phyloP scores from a whole-genome alignment of 805 yeast genomes.

The Monosporozyma servazzii region DNA sequence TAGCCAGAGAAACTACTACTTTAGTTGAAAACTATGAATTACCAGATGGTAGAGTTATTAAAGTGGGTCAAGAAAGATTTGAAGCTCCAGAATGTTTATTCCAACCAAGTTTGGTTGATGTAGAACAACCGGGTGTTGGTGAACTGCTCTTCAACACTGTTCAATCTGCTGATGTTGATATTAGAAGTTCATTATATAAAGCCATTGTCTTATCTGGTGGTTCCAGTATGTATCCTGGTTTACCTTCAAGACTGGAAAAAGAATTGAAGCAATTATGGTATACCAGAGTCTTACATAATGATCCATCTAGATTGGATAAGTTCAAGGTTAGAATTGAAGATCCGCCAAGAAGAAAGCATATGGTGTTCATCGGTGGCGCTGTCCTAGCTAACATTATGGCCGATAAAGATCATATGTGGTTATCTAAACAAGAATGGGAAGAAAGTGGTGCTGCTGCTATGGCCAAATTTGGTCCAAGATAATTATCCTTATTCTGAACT shows the following conservation, averaged over 20 bases:
- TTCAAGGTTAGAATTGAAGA: conserved; percentile 96
- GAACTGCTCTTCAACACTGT: conserved; percentile 86
- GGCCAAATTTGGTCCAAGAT: conserved; percentile 87
- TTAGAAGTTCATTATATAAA: conserved; percentile 77
- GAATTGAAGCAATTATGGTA: conserved; percentile 96
- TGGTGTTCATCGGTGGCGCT: conserved; percentile 98
- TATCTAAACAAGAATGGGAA: conserved; percentile 92
- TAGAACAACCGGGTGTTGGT: conserved; percentile 95
- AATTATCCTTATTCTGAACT: conserved; percentile 9
- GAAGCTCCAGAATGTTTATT: conserved; percentile 66
- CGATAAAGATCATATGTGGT: conserved; percentile 98
- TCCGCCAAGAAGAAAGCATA: conserved; percentile 97
- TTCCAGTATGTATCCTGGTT: conserved; percentile 96
- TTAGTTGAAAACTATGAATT: conserved; percentile 84
- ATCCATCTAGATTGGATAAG: conserved; percentile 76
- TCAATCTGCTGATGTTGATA: conserved; percentile 90
- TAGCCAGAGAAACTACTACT: conserved; percentile 92
- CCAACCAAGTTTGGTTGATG: conserved; percentile 91
- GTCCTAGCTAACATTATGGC: conserved; percentile 97
- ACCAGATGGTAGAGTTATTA: conserved; percentile 93
- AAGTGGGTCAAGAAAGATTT: conserved; percentile 90
- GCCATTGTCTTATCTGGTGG: conserved; percentile 96
- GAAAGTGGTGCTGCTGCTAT: conserved; percentile 87
- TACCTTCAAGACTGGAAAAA: conserved; percentile 90
- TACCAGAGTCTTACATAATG: conserved; percentile 76